Evolutionary conservation across 2,329 filamentous ascomycete species (phyloP).

Genomic region (Ophiostoma montium): DNA sequence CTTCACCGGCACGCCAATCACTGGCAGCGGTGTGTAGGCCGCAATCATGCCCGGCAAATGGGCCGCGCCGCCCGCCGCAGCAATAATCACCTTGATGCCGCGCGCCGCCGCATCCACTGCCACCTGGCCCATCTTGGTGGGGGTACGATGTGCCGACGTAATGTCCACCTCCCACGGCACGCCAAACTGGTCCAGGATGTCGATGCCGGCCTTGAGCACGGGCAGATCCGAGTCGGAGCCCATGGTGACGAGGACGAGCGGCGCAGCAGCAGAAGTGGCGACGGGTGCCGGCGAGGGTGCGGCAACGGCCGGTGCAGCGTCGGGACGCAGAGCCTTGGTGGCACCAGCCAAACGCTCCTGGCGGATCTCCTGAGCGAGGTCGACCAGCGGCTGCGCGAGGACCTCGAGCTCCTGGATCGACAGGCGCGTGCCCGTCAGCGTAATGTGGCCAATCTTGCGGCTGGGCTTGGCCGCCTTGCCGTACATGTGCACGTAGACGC

Average conservation of each 20-base stretch:
- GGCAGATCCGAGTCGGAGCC: constrained; percentile 67
- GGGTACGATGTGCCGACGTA: constrained; percentile 68
- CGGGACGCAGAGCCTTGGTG: constrained; percentile 23
- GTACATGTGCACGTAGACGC: constrained; percentile 66
- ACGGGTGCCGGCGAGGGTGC: not conserved
- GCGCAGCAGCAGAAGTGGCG: constrained; percentile 20
- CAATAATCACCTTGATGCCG: constrained; percentile 61
- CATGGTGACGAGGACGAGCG: constrained; percentile 67
- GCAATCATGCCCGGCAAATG: constrained; percentile 64
- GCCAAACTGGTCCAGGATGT: constrained; percentile 53
- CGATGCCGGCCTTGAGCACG: constrained; percentile 50
- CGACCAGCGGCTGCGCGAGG: constrained; percentile 53
- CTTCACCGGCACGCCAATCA: constrained; percentile 67
- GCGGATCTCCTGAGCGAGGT: constrained; percentile 45
- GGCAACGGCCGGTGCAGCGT: not conserved
- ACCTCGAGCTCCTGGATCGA: constrained; percentile 40
- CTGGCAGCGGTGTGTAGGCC: constrained; percentile 55
- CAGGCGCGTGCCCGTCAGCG: constrained; percentile 57
- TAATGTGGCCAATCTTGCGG: constrained; percentile 93
- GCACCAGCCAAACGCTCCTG: constrained; percentile 35
- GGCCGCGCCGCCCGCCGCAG: constrained; percentile 61
- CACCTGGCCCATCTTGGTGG: constrained; percentile 53
- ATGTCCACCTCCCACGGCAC: constrained; percentile 62
- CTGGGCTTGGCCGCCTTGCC: constrained; percentile 78
- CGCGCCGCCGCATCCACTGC: constrained; percentile 47